Conservation (phyloP, 2,329 filamentous ascomycete genomes). For the Trichophyton mentagrophytes region DNA sequence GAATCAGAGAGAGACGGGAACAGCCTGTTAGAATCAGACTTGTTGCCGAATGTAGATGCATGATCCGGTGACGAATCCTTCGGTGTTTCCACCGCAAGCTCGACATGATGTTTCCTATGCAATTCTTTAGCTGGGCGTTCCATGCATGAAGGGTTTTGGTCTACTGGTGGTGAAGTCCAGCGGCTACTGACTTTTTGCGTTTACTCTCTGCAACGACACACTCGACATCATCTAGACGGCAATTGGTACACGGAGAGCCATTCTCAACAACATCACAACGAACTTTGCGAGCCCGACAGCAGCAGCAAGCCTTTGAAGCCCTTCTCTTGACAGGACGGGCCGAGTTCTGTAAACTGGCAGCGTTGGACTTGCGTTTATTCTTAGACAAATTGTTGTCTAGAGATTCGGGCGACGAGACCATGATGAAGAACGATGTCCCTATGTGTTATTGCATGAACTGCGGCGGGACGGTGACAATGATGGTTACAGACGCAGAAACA, state of each 20-base stretch:
- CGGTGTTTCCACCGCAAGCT: constrained; percentile 22
- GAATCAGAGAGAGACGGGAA: not conserved
- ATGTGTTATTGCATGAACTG: not conserved
- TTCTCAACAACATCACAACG: constrained; percentile 40
- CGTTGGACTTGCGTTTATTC: constrained; percentile 45
- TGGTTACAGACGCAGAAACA: not conserved
- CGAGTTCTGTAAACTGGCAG: constrained; percentile 41
- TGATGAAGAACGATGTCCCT: not conserved
- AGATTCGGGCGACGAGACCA: constrained; percentile 10
- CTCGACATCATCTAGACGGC: constrained; percentile 18
- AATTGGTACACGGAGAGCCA: constrained; percentile 26
- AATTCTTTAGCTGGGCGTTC: not conserved
- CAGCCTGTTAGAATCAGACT: not conserved
- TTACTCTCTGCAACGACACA: constrained; percentile 18
- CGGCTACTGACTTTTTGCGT: constrained; percentile 45
- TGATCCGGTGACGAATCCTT: constrained; percentile 15
- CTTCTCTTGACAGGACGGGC: constrained; percentile 55
- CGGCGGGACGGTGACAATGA: not conserved
- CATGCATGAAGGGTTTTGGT: not conserved
- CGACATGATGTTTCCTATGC: not conserved
- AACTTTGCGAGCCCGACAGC: constrained; percentile 41
- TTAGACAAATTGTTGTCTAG: constrained; percentile 22
- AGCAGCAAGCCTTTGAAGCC: constrained; percentile 40
- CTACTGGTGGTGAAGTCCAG: not conserved
- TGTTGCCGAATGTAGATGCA: not conserved